Evolutionary conservation across 768 basidiomycete genomes (phyloP), one percentile per base, ranked within the genome.

Genomic region (Naematelia encephala): DNA sequence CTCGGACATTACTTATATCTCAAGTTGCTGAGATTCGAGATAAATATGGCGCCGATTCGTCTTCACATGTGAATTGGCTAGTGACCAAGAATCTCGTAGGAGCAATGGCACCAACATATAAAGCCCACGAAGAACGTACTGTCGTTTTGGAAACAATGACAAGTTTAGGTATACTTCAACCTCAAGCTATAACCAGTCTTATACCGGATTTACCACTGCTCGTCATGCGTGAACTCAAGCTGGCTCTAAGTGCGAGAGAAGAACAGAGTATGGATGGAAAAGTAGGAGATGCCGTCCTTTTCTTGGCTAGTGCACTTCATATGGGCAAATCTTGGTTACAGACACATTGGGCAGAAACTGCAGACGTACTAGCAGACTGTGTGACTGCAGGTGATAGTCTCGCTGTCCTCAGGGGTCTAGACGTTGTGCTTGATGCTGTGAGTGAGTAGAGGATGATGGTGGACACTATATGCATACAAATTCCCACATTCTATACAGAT

Each of bases 21-120:
- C 64, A 67, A 42, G 56, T 68, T 4, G 53, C 71, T 28, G 68
- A 70, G 30, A 49, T 61, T 0, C 42, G 69, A n/a, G 68, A 73
- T 50, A 63, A 53, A 26, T 60, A 57, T 22, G 61, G 64, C 19
- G 64, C 69, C 16, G 22, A 51, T 10, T 58, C 52, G 14, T 51
- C 30, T 10, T 54, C 52, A 2, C 66, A 70, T 46, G 44, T 68
- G 42, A 70, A 64, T 54, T 54, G 59, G 52, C 60, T 70, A 2
- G 56, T 68, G 11, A 61, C 67, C 46, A 69, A 73, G 44, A 66
- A 52, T 11, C 57, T 73, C 16, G n/a, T 60, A 5, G 30, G 34
- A 4, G 63, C 64, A 4, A 30, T 70, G 22, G 34, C 54, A 19
- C 29, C 56, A 4, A 22, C 44, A 8, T 34, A 48, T 13, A 56